These are phyloP conservation scores for Coprinellus micaceus DNA, from an alignment of 768 basidiomycete genomes.

Conservation along the genomic window DNA sequence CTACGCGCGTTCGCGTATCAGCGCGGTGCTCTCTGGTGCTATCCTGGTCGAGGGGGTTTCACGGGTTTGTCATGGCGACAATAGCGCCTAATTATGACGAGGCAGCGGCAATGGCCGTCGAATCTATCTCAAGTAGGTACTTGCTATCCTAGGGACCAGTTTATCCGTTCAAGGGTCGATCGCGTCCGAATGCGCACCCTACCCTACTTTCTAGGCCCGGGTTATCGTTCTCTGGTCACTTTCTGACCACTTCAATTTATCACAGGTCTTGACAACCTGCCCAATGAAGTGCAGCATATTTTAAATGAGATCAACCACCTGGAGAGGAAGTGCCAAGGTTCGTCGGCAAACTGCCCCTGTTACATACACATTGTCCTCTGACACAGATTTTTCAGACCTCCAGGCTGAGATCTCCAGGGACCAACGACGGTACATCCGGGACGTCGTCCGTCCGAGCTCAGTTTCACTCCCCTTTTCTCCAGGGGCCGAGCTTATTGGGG, in stretches of 20 bases:
- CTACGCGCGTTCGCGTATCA: too few species aligned
- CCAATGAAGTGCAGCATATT: conserved; percentile 48
- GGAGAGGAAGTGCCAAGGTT: conserved; percentile 43
- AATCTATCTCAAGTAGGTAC: conserved; percentile 52
- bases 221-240: too few species aligned
- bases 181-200: too few species aligned
- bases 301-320: conserved; percentile 49
- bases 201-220: too few species aligned
- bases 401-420: conserved; percentile 50
- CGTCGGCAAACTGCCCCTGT: conserved; percentile 8
- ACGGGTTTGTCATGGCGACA: conserved; percentile 7
- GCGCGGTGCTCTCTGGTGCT: too few species aligned
- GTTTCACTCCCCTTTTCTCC: conserved; percentile 18
- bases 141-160: neutral
- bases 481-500: conserved; percentile 17
- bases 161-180: too few species aligned
- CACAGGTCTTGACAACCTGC: conserved; percentile 51
- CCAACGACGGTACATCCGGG: conserved; percentile 47
- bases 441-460: conserved; percentile 33
- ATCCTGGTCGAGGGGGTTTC: neutral
- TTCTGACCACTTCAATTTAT: neutral
- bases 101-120: conserved; percentile 48
- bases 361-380: neutral
- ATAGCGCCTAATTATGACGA: conserved; percentile 40
- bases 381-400: conserved; percentile 32